phyloP scores from a whole-genome alignment of 2,329 filamentous ascomycete genomes.

The Fusarium tricinctum region DNA sequence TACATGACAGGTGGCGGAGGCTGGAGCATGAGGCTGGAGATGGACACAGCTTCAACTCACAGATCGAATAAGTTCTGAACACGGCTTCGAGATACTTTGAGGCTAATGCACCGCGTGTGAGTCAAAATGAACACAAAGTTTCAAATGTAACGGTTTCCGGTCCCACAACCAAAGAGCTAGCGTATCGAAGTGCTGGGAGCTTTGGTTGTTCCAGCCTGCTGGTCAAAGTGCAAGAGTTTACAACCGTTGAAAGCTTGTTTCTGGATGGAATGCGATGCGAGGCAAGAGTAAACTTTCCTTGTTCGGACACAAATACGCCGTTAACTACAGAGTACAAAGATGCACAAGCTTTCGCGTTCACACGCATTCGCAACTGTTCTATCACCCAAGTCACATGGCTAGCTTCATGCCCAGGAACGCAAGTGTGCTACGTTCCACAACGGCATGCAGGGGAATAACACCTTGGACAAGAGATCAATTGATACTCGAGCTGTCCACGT shows the following conservation, averaged over 20 bases:
- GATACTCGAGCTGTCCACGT: conserved; percentile 32
- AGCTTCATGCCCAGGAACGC: conserved; percentile 29
- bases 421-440: conserved; percentile 31
- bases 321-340: conserved; percentile 9
- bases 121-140: conserved; percentile 37
- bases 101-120: conserved; percentile 41
- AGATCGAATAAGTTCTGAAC: conserved; percentile 11
- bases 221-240: conserved; percentile 25
- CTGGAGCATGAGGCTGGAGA: conserved; percentile 34
- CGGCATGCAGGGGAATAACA: conserved; percentile 36
- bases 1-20: conserved; percentile 25
- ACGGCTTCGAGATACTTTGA: conserved; percentile 17
- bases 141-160: conserved; percentile 40
- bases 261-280: conserved; percentile 31
- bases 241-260: conserved; percentile 35
- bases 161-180: conserved; percentile 41
- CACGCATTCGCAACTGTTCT: conserved; percentile 22
- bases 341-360: conserved; percentile 20
- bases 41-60: conserved; percentile 3
- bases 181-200: conserved; percentile 29
- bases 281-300: conserved; percentile 38
- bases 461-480: conserved; percentile 30
- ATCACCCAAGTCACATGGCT: conserved; percentile 39
- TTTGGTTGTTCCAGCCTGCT: conserved; percentile 20
- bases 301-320: conserved; percentile 28